Evolutionary conservation across 495 filamentous ascomycete species (phyloP).

Genomic region (Penicillium psychrofluorescens): DNA sequence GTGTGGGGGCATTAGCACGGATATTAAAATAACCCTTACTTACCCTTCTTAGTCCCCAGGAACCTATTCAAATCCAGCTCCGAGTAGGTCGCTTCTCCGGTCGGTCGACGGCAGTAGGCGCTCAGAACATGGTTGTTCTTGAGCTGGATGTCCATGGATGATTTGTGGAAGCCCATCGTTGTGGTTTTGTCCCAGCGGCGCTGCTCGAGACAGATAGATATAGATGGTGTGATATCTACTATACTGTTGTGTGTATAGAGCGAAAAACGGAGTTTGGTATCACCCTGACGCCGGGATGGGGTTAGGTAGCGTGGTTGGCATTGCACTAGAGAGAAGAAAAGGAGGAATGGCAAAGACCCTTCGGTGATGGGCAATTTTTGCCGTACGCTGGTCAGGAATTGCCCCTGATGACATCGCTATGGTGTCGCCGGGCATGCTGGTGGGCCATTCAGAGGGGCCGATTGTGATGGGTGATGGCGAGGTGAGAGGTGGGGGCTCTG

Average conservation of each 20-base stretch:
- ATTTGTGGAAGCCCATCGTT: conserved; percentile 20
- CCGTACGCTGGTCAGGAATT: background rate
- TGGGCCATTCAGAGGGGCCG: background rate
- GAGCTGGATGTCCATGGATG: conserved; percentile 15
- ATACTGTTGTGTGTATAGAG: too few species aligned
- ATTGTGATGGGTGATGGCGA: background rate
- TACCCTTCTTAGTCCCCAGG: conserved; percentile 14
- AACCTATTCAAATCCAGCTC: conserved; percentile 16
- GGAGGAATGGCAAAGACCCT: background rate
- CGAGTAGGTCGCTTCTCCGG: conserved; percentile 15
- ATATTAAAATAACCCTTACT: background rate
- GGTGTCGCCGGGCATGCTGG: conserved; percentile 1
- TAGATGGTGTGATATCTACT: too few species aligned
- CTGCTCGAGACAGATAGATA: background rate
- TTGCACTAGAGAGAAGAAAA: background rate
- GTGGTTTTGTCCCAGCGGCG: background rate
- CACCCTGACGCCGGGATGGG: too few species aligned
- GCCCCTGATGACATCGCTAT: conserved; percentile 13
- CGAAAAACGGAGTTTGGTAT: too few species aligned
- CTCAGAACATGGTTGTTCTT: conserved; percentile 14
- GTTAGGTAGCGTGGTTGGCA: background rate
- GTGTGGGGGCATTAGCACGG: background rate
- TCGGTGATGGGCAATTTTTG: too few species aligned
- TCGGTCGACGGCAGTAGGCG: conserved; percentile 14
- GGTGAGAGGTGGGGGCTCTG: conserved; percentile 5